phyloP scores from a whole-genome alignment of 2,329 filamentous ascomycete species.

The Colletotrichum filicis region DNA sequence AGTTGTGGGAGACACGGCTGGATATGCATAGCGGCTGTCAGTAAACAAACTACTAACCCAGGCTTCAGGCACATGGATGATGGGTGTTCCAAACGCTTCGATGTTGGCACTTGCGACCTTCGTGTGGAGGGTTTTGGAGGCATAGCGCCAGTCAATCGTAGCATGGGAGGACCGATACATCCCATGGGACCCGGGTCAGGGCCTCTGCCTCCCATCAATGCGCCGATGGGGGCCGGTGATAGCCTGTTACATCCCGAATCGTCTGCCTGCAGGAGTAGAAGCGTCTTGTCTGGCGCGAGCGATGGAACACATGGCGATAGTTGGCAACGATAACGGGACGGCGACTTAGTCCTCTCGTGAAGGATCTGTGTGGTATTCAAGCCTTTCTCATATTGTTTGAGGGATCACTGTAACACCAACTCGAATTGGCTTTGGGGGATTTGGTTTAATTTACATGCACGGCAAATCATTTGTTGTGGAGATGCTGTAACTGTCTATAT shows the following conservation, averaged over 20 bases:
- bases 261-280: constrained; percentile 16
- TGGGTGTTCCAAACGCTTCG: constrained; percentile 76
- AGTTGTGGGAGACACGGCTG: constrained; percentile 38
- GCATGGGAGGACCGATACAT: constrained; percentile 32
- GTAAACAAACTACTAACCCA: background rate
- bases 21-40: background rate
- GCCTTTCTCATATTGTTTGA: background rate
- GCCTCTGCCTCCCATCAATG: constrained; percentile 22
- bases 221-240: constrained; percentile 8
- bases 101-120: constrained; percentile 63
- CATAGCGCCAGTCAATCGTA: constrained; percentile 17
- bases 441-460: background rate
- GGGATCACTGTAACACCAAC: constrained; percentile 7
- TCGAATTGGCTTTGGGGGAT: background rate
- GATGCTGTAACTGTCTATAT: background rate
- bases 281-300: constrained; percentile 9
- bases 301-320: constrained; percentile 12
- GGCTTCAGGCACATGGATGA: constrained; percentile 79
- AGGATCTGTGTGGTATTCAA: background rate
- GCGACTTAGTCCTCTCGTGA: background rate
- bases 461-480: background rate
- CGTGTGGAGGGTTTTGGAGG: constrained; percentile 46
- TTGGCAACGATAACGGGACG: constrained; percentile 22
- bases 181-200: constrained; percentile 10
- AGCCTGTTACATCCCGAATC: constrained; percentile 16